phyloP scores from a whole-genome alignment of 1,139 yeast genomes.

The Geotrichum phurueaensis region DNA sequence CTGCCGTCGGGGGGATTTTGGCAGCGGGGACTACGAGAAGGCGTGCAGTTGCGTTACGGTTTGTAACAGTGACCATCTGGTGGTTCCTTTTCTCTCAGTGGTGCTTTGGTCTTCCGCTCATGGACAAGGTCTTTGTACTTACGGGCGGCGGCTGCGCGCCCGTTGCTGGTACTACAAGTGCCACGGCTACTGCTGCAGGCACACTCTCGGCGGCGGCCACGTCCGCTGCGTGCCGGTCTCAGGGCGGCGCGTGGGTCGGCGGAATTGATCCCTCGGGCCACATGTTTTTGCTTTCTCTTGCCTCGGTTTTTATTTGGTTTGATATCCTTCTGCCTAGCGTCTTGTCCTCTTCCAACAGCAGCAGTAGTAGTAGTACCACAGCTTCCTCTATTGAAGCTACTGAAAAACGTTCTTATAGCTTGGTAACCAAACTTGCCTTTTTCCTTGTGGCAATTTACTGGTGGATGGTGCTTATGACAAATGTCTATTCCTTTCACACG shows the following conservation, averaged over 20 bases:
- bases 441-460: conserved; percentile 59
- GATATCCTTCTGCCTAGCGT: conserved; percentile 47
- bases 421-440: conserved; percentile 35
- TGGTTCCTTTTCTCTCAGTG: conserved; percentile 85
- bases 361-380: not conserved
- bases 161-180: conserved; percentile 8
- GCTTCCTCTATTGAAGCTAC: not conserved
- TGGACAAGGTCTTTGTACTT: conserved; percentile 73
- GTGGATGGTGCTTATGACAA: conserved; percentile 84
- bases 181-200: conserved; percentile 38
- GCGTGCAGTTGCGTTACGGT: conserved; percentile 30
- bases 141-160: conserved; percentile 75
- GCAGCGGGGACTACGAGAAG: not conserved
- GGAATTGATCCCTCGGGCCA: conserved; percentile 98
- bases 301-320: conserved; percentile 62
- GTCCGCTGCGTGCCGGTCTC: conserved; percentile 43
- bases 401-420: not conserved
- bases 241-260: conserved; percentile 75
- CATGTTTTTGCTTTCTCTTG: conserved; percentile 69
- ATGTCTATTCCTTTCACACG: conserved; percentile 72
- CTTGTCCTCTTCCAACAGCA: conserved; percentile 10
- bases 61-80: conserved; percentile 57
- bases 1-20: not conserved
- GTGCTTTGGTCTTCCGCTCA: conserved; percentile 80
- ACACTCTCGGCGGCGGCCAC: not conserved